Percentiles rank a stretch among this genome's conserved stretches.
phyloP scores from a whole-genome alignment of 208 protist species.

The Acanthamoeba lenticulata region DNA sequence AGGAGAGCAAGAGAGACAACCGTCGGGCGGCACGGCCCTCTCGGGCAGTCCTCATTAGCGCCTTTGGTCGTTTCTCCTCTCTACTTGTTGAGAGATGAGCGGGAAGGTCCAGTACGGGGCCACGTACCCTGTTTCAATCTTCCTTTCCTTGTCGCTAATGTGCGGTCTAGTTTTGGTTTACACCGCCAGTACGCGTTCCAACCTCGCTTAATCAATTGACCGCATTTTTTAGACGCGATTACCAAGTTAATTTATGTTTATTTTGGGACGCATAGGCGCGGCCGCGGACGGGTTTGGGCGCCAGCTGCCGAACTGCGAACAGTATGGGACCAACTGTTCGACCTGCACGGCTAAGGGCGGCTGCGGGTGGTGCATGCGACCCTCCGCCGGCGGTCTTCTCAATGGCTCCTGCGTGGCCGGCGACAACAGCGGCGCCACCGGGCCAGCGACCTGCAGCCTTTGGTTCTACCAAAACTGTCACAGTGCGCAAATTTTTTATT shows the following conservation, averaged over 20 bases:
- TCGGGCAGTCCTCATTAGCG: no score
- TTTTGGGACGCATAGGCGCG: not conserved
- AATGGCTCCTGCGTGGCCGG: not conserved
- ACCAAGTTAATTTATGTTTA: not conserved
- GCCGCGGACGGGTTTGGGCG: not conserved
- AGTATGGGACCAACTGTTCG: not conserved
- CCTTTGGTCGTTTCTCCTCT: no score
- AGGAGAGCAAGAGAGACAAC: no score
- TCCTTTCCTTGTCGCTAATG: no score
- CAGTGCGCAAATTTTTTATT: not conserved
- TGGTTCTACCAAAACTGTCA: conserved; percentile 37
- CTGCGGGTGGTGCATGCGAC: not conserved
- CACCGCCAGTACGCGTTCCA: no score
- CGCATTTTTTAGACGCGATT: no score
- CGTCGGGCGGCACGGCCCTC: no score
- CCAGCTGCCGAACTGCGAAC: not conserved
- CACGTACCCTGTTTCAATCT: no score
- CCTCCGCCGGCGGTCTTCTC: not conserved
- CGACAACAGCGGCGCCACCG: not conserved
- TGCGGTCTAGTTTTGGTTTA: no score
- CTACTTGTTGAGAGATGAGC: no score
- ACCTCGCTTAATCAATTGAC: no score
- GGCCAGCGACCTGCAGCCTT: not conserved
- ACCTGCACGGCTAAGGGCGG: conserved; percentile 6
- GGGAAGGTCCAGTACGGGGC: no score